phyloP scores from a whole-genome alignment of 129 eudicot species.

The Rutidosis leptorrhynchoides region DNA sequence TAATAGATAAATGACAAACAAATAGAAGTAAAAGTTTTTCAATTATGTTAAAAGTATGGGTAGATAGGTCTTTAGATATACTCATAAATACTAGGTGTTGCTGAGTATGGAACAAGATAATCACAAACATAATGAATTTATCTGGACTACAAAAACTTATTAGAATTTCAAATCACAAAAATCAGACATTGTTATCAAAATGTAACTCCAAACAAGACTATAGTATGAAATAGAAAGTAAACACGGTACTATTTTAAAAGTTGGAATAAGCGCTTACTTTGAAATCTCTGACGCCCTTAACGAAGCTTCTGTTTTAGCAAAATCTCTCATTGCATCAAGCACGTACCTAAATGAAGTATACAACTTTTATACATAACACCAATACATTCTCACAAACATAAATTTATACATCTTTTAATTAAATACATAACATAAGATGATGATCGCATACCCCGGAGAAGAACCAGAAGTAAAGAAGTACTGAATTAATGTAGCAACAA shows the following conservation, averaged over 20 bases:
- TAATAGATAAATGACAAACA: background rate
- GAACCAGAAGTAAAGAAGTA: conserved; percentile 80
- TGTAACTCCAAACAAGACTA: background rate
- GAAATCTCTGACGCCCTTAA: conserved; percentile 46
- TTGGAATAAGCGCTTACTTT: conserved; percentile 54
- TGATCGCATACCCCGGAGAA: conserved; percentile 81
- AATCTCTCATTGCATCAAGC: conserved; percentile 77
- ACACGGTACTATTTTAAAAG: background rate
- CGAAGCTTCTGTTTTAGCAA: conserved; percentile 51
- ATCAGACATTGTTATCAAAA: background rate
- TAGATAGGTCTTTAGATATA: background rate
- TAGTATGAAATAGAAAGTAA: background rate
- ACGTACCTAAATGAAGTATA: conserved; percentile 52
- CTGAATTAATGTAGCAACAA: conserved; percentile 71
- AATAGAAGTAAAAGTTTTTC: too few species aligned
- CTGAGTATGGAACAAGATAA: background rate
- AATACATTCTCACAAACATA: background rate
- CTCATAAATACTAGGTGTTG: background rate
- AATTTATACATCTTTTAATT: background rate
- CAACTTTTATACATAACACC: conserved; percentile 21
- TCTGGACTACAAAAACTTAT: background rate
- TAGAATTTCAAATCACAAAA: background rate
- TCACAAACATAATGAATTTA: background rate
- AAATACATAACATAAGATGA: background rate
- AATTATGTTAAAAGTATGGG: background rate